Conservation (phyloP, 257 asterid species). For the Solanum ossicruentum region DNA sequence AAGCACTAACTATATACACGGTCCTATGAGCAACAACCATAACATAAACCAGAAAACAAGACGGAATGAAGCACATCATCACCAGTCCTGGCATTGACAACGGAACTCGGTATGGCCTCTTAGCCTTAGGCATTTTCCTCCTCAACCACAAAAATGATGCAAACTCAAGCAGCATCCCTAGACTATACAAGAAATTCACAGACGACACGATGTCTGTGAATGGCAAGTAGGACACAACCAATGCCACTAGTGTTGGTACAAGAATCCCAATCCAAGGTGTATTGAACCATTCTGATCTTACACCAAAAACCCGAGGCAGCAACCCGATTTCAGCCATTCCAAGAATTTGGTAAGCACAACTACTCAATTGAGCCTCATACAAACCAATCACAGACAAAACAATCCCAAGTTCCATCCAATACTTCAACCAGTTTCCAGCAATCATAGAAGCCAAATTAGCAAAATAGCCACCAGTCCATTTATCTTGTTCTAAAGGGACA, state of each 20-base stretch:
- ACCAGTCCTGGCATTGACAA: constrained; percentile 21
- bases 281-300: constrained; percentile 35
- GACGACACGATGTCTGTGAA: constrained; percentile 21
- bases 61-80: constrained; percentile 39
- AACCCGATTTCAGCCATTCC: constrained; percentile 53
- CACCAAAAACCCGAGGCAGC: constrained; percentile 24
- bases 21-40: constrained; percentile 11
- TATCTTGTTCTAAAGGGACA: constrained; percentile 28
- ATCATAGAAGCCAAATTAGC: constrained; percentile 31
- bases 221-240: constrained; percentile 26
- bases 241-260: constrained; percentile 25
- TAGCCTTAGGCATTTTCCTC: constrained; percentile 14
- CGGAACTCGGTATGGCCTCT: constrained; percentile 41
- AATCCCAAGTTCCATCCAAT: constrained; percentile 56
- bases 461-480: constrained; percentile 37
- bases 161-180: constrained; percentile 63
- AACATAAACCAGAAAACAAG: constrained; percentile 35
- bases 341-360: constrained; percentile 41
- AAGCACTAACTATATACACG: too few species aligned
- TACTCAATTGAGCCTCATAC: constrained; percentile 48
- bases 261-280: constrained; percentile 61
- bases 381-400: constrained; percentile 40
- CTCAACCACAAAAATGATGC: constrained; percentile 40
- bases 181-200: constrained; percentile 50
- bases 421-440: constrained; percentile 48